These are phyloP conservation scores for Austroboletus eburneus DNA, from an alignment of 768 basidiomycete species.

Conservation along the genomic window DNA sequence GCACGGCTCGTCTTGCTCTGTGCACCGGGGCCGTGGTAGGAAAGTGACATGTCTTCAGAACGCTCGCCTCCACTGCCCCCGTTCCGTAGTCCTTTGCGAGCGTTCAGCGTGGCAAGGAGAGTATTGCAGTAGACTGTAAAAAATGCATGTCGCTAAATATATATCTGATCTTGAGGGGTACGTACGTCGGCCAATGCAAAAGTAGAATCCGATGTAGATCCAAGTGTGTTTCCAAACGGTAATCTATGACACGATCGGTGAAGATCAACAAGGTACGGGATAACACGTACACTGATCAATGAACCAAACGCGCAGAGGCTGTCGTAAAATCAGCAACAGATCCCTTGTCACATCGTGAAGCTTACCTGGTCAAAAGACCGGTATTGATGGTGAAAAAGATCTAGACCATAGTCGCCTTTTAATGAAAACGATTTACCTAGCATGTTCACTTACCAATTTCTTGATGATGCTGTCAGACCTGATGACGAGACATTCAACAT, in stretches of 20 bases:
- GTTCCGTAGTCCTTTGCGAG: slow-evolving; percentile 44
- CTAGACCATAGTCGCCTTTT: slow-evolving; percentile 11
- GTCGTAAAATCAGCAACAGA: background rate
- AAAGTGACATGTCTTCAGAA: slow-evolving; percentile 1
- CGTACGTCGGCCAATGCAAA: slow-evolving; percentile 52
- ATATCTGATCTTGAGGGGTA: background rate
- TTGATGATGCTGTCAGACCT: slow-evolving; percentile 49
- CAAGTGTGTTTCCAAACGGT: slow-evolving; percentile 42
- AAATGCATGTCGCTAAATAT: background rate
- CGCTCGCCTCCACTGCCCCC: background rate
- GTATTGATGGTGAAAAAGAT: slow-evolving; percentile 50
- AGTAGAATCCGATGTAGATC: slow-evolving; percentile 57
- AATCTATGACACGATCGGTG: slow-evolving; percentile 34
- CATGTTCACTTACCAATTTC: slow-evolving; percentile 25
- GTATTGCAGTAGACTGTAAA: slow-evolving; percentile 52
- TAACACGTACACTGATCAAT: slow-evolving; percentile 40
- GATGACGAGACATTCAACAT: background rate
- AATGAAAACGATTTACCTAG: background rate
- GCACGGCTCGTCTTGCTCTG: slow-evolving; percentile 7
- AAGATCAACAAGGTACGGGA: background rate
- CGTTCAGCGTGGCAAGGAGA: slow-evolving; percentile 56
- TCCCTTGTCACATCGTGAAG: background rate
- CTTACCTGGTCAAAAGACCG: slow-evolving; percentile 25
- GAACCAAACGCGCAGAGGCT: slow-evolving; percentile 52
- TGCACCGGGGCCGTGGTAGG: slow-evolving; percentile 4